Base-by-base conservation (phyloP, 768 basidiomycete genomes). In the Antrodiella citrinella region DNA sequence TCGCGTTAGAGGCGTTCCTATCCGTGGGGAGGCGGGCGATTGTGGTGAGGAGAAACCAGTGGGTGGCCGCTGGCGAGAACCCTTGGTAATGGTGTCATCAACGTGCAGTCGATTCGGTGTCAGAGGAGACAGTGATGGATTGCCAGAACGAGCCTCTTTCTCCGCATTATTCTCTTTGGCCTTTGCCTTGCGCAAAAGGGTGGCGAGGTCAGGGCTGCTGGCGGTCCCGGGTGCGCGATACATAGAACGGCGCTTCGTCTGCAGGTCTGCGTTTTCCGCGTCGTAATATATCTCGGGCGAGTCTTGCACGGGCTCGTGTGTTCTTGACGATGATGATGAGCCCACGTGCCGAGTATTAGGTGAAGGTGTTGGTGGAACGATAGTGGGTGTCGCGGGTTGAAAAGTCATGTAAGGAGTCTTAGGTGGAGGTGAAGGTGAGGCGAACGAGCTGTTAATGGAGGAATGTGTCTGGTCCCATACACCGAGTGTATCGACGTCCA, bases 161-260 rank as follows among this genome's bases (percentile, higher is more conserved):
- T 67, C 80, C 80, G 45, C 76, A 71, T 59, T 85, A 18, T 18
- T 43, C 39, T 55, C 54, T 12, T 45, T 47, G 25, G 19, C 86
- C 67, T 84, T 90, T 13, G 88, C 85, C 67, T 92, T 93, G 54
- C 84, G 76, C 48, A 93, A 65, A 48, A 96, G 74, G 9, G 90
- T 92, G 3, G 90, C 90, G 19, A 96, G 74, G 67, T 97, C 93
- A 22, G 93, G 94, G 62, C 86, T 91, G 58, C 87, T 90, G 26
- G 91, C 86, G 5, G 91, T 94, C 40, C 91, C 93, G 10, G 87
- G 76, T 18, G 88, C 85, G 51, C 93, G 76, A 64, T 92, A 93
- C 71, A 96, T 80, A 54, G 86, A 89, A 45, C 90, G 78, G 42
- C 90, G 78, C 64, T 87, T 87, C 5, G 78, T 80, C 59, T 84